Conservation (phyloP, 805 yeast genomes). For the Saitoella complicata region DNA sequence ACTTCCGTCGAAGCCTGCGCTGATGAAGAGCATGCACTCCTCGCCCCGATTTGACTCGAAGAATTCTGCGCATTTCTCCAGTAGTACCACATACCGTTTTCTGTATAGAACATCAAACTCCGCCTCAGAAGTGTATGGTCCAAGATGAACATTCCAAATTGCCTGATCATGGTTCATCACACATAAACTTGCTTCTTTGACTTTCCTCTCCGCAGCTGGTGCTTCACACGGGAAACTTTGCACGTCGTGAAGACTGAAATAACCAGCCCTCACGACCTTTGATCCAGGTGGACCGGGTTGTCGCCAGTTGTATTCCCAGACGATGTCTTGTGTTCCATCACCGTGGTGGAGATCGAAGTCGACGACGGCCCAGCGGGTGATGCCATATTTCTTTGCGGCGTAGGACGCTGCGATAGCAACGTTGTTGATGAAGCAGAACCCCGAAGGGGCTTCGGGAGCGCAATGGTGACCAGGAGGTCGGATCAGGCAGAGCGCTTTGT, state of each 20-base stretch:
- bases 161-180: constrained; percentile 58
- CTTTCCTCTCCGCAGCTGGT: constrained; percentile 57
- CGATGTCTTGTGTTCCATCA: constrained; percentile 75
- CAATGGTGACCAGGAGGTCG: constrained; percentile 41
- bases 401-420: constrained; percentile 71
- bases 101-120: constrained; percentile 51
- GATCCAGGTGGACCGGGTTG: background rate
- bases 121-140: constrained; percentile 43
- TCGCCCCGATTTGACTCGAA: constrained; percentile 20
- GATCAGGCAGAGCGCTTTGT: constrained; percentile 7
- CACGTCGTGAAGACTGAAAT: constrained; percentile 70
- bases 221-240: constrained; percentile 73
- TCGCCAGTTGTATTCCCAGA: constrained; percentile 30
- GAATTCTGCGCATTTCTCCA: constrained; percentile 52
- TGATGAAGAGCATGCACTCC: constrained; percentile 46
- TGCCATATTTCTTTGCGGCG: constrained; percentile 42
- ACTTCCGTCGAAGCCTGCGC: constrained; percentile 81
- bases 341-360: constrained; percentile 83
- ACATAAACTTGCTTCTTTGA: constrained; percentile 66
- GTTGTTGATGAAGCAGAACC: constrained; percentile 67
- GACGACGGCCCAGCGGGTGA: constrained; percentile 65
- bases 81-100: constrained; percentile 41
- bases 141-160: constrained; percentile 72
- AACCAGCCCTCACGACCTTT: constrained; percentile 48
- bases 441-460: constrained; percentile 69